Conservation (phyloP, 768 basidiomycete species). For the Pulveroboletus frians region DNA sequence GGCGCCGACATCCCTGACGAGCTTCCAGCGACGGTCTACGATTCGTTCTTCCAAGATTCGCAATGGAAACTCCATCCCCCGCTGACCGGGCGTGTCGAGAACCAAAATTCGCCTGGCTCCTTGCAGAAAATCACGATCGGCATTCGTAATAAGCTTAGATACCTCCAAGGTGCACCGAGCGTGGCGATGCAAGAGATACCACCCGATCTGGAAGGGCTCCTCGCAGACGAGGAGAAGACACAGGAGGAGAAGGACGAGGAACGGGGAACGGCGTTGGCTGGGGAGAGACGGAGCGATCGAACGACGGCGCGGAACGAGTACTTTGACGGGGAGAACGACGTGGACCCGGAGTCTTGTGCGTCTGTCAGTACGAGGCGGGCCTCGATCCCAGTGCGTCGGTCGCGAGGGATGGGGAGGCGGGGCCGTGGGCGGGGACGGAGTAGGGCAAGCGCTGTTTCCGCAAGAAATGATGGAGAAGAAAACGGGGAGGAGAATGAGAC, state of each 20-base stretch:
- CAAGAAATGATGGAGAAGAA: constrained; percentile 35
- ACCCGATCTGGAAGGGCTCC: constrained; percentile 75
- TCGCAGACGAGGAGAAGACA: constrained; percentile 67
- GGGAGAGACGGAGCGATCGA: constrained; percentile 48
- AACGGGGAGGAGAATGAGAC: constrained; percentile 32
- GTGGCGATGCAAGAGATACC: constrained; percentile 96
- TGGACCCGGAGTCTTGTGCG: constrained; percentile 45
- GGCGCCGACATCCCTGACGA: constrained; percentile 79
- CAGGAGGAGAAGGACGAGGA: constrained; percentile 71
- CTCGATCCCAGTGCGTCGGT: constrained; percentile 10
- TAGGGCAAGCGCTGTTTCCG: constrained; percentile 27
- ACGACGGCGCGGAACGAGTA: constrained; percentile 59
- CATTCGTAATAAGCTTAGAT: constrained; percentile 83
- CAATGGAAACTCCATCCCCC: constrained; percentile 93
- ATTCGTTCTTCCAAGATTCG: constrained; percentile 87
- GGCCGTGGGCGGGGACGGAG: constrained; percentile 30
- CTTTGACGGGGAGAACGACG: constrained; percentile 68
- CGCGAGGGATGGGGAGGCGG: constrained; percentile 24
- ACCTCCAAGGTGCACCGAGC: constrained; percentile 93
- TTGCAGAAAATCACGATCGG: constrained; percentile 84
- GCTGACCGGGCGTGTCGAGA: constrained; percentile 85
- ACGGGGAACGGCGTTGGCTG: constrained; percentile 48
- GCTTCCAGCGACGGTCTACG: constrained; percentile 85
- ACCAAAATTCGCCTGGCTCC: constrained; percentile 79
- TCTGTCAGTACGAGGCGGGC: constrained; percentile 20